Evolutionary conservation across 2,329 filamentous ascomycete genomes (phyloP).

Genomic region (Fusarium sp.): DNA sequence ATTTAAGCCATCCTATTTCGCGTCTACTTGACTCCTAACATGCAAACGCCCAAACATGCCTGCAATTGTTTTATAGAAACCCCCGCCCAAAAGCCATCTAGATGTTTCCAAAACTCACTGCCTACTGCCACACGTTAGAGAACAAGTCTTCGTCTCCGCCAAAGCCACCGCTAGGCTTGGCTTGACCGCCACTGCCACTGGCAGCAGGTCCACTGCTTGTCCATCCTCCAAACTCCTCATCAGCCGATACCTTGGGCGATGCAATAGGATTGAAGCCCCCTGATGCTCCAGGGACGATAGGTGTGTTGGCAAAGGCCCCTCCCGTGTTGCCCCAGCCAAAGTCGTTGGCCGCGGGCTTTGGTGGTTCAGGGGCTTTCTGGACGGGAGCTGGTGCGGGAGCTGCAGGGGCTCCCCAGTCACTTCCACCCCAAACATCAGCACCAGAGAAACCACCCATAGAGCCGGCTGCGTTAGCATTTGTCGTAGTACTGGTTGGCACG

Average conservation of each 20-base stretch:
- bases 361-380: conserved; percentile 71
- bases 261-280: conserved; percentile 70
- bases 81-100: conserved; percentile 20
- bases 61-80: conserved; percentile 44
- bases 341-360: conserved; percentile 64
- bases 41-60: conserved; percentile 51
- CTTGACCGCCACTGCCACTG: conserved; percentile 53
- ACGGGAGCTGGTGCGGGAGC: conserved; percentile 58
- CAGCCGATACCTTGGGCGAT: conserved; percentile 78
- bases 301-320: conserved; percentile 66
- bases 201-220: conserved; percentile 72
- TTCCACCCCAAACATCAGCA: conserved; percentile 85
- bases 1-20: conserved; percentile 37
- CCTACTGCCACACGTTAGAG: conserved; percentile 93
- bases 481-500: conserved; percentile 55
- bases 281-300: conserved; percentile 70
- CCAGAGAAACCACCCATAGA: conserved; percentile 57
- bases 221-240: conserved; percentile 98
- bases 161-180: conserved; percentile 68
- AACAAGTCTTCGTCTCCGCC: conserved; percentile 87
- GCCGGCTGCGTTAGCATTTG: conserved; percentile 46
- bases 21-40: conserved; percentile 51
- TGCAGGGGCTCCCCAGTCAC: conserved; percentile 81
- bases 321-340: conserved; percentile 68
- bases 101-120: conserved; percentile 19